A percentile compares a stretch with the other conserved stretches of the same genome.
These are phyloP conservation scores for Sinapis alba DNA, from an alignment of 441 rosid genomes.

Conservation along the genomic window DNA sequence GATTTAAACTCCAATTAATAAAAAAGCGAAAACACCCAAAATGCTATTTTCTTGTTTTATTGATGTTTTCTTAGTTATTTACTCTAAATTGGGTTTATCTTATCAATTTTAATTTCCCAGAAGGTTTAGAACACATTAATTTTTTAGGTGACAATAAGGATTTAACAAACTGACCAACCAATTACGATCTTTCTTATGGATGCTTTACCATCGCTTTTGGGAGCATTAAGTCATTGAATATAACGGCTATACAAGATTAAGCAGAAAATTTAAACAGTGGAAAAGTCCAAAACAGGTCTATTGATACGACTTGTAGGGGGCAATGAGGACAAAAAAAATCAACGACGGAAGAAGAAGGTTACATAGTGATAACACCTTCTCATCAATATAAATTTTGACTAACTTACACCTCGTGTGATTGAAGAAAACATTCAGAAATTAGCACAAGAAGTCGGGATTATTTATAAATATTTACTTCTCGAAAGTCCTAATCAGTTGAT, in stretches of 20 bases:
- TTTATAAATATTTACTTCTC: background rate
- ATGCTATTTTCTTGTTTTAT: background rate
- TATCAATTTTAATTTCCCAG: background rate
- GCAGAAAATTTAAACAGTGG: background rate
- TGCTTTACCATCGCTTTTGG: background rate
- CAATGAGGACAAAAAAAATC: conserved; percentile 16
- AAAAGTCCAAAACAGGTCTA: conserved; percentile 32
- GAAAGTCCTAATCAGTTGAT: background rate
- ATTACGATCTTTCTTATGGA: conserved; percentile 10
- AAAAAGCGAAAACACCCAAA: conserved; percentile 9
- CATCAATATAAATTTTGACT: conserved; percentile 23
- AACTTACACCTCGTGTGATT: conserved; percentile 34
- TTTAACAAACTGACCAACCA: conserved; percentile 28
- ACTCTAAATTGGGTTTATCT: background rate
- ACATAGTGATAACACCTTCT: conserved; percentile 28
- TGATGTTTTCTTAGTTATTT: background rate
- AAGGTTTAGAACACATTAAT: background rate
- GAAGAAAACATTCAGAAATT: too few relatives aligned
- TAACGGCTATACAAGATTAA: background rate
- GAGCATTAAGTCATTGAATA: conserved; percentile 16
- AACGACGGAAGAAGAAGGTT: conserved; percentile 43
- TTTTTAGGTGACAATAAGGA: conserved; percentile 1
- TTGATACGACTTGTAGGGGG: conserved; percentile 24
- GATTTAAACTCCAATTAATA: background rate
- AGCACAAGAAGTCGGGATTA: background rate